Evolutionary conservation across 2,329 filamentous ascomycete species (phyloP).

Genomic region (Cladophialophora chaetospira): DNA sequence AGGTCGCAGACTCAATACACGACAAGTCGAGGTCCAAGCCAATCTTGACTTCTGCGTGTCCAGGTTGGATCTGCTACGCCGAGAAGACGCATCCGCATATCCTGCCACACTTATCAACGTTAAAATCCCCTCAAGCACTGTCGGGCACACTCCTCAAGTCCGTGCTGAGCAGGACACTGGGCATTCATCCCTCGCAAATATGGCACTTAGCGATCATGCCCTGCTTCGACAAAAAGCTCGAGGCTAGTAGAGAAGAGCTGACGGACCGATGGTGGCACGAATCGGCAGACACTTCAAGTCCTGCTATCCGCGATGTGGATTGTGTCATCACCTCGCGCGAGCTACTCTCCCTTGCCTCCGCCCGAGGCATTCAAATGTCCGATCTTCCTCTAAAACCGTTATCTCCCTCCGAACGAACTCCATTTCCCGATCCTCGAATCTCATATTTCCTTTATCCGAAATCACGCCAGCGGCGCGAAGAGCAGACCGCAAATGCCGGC

Average conservation of each 20-base stretch:
- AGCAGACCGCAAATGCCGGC: constrained; percentile 58
- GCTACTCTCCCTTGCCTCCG: constrained; percentile 82
- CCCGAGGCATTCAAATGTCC: constrained; percentile 76
- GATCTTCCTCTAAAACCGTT: constrained; percentile 64
- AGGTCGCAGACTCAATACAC: constrained; percentile 56
- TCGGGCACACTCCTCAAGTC: constrained; percentile 90
- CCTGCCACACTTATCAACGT: constrained; percentile 81
- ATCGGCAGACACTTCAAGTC: constrained; percentile 40
- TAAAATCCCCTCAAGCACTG: constrained; percentile 93
- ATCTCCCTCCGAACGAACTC: constrained; percentile 46
- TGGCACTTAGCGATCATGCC: constrained; percentile 98
- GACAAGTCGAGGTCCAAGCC: constrained; percentile 38
- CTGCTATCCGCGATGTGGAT: constrained; percentile 79
- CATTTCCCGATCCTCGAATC: constrained; percentile 73
- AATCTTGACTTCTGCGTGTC: constrained; percentile 81
- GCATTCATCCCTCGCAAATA: constrained; percentile 74
- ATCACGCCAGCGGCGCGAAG: constrained; percentile 34
- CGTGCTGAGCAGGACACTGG: constrained; percentile 70
- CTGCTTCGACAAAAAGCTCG: constrained; percentile 98
- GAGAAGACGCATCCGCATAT: constrained; percentile 97
- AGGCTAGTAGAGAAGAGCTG: constrained; percentile 89
- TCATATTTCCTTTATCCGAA: constrained; percentile 73
- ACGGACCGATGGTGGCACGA: constrained; percentile 74
- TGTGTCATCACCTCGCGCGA: constrained; percentile 98
- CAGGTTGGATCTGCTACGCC: constrained; percentile 98